Evolutionary conservation across 169 alveolate species (phyloP), one percentile per base, ranked within the genome.

Genomic region (Babesia ovis): DNA sequence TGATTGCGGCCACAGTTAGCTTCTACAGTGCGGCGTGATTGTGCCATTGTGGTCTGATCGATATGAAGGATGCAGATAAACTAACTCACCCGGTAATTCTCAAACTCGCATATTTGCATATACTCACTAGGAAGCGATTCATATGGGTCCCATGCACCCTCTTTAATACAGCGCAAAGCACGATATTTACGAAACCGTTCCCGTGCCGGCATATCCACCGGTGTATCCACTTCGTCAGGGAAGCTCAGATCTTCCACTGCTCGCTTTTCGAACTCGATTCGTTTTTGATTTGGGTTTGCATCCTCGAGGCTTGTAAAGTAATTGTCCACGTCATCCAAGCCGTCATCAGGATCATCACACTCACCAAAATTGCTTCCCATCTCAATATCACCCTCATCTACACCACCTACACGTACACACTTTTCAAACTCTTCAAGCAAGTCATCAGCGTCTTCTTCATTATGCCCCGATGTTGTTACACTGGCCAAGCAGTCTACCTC

Each of bases 201-300:
- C 62, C 37, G 85, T 3, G 89, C 89, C 8, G 79, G 84, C 14
- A 51, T 69, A 57, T 93, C 93, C 9, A 84, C 72, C 11, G 95
- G 95, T 29, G 96, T 93, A 64, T 95, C 97, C 9, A 93, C 96
- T 61, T 95, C 98, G 83, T 95, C 98, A 48, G 95, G 96, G 73
- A 93, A 95, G 6, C 76, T 61, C 27, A 70, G 50, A 29, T 81
- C 89, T 73, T 81, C 84, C n/a, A 32, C 25, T 12, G 68, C 70
- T 11, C 89, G 55, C 35, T 58, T 22, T 43, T 81, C 89, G 45
- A 81, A 71, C 35, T 81, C 89, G 18, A 71, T 59, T 6, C 66
- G 69, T 53, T 81, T 73, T 39, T 27, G 29, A 18, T 34, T 41
- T 53, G 46, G 68, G 35, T 68, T 31, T 6, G 34, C 27, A 37